Evolutionary conservation across 805 yeast species (phyloP), one percentile per base, ranked within the genome.

Genomic region (Brettanomyces sp.): DNA sequence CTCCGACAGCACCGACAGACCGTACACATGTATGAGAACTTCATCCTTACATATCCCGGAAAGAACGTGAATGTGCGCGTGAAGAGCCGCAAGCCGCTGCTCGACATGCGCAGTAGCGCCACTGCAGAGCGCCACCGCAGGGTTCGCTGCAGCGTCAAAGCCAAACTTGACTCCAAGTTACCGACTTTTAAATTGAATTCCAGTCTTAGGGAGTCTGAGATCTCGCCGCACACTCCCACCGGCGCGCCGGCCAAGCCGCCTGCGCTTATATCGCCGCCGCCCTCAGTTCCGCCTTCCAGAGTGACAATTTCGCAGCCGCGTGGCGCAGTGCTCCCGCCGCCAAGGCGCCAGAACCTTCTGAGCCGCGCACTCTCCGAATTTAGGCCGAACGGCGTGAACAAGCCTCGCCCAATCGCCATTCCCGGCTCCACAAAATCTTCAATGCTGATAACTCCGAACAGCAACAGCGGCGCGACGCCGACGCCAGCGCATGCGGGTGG

Each of bases 1-100:
- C 71, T 90, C 50, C 74, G 96, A 49, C 97, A 90, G 66, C 97
- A 89, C 66, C 83, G 84, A 49, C 95, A 88, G 58, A 85, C 96
- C 0, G 89, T 83, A 5, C 89, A 83, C 52, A 79, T 81, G 39
- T 69, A 69, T 52, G 78, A 75, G 50, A 60, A 59, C 45, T 57
- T 58, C 49, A 52, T 62, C n/a, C 44, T 60, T 13, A 56, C 65
- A 2, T 62, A 61, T 47, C 65, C 65, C 21, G 64, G 64, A 36
- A 63, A 60, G 46, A 61, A 61, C 45, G 52, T 60, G 37, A 60
- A 59, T 44, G 56, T 61, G 25, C 47, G 65, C 24, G 53, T 59
- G 24, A 54, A 58, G 42, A 39, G 44, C 30, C 43, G 28, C 28
- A 28, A 18, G 25, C 33, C 36, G 8, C 24, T 30, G n/a, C 13